A percentile compares a stretch with the other conserved stretches of the same genome.
Conservation (phyloP, 1,284 basidiomycete species). For the Tylopilus sp. region DNA sequence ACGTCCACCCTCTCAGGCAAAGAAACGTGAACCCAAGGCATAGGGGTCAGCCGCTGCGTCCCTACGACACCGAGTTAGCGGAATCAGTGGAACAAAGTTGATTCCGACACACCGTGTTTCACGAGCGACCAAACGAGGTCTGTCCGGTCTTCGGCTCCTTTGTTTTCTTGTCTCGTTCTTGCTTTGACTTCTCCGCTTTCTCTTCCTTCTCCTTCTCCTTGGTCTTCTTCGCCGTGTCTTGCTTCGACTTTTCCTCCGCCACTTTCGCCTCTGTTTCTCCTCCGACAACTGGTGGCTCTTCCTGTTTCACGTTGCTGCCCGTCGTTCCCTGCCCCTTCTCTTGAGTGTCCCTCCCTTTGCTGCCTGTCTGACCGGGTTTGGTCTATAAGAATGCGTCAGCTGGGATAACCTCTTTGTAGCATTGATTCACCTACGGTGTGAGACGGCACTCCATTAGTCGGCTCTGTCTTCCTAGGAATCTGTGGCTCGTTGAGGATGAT, state of each 20-base stretch:
- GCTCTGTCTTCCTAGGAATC: constrained; percentile 15
- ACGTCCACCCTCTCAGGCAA: constrained; percentile 10
- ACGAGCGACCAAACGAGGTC: neutral
- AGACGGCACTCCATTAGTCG: neutral
- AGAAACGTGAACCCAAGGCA: neutral
- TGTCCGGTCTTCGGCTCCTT: neutral
- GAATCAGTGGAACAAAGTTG: neutral
- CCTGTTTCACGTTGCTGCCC: neutral
- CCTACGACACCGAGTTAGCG: constrained; percentile 14
- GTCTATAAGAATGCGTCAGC: constrained; percentile 16
- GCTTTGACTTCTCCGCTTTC: neutral
- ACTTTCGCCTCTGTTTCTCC: constrained; percentile 2
- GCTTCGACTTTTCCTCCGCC: neutral
- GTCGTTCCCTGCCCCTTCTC: neutral
- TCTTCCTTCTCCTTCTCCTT: neutral
- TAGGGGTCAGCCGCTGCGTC: neutral
- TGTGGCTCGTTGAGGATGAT: constrained; percentile 26
- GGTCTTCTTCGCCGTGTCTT: neutral
- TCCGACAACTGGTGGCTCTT: neutral
- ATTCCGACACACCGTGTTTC: constrained; percentile 13
- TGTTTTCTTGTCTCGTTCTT: neutral
- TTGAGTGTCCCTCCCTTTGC: no score
- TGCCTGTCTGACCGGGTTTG: neutral
- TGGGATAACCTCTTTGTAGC: neutral
- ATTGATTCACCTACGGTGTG: constrained; percentile 18